Percentiles rank a stretch among this genome's conserved stretches.
Conservation (phyloP, 805 yeast genomes). For the Zygoascus bituminiphila region DNA sequence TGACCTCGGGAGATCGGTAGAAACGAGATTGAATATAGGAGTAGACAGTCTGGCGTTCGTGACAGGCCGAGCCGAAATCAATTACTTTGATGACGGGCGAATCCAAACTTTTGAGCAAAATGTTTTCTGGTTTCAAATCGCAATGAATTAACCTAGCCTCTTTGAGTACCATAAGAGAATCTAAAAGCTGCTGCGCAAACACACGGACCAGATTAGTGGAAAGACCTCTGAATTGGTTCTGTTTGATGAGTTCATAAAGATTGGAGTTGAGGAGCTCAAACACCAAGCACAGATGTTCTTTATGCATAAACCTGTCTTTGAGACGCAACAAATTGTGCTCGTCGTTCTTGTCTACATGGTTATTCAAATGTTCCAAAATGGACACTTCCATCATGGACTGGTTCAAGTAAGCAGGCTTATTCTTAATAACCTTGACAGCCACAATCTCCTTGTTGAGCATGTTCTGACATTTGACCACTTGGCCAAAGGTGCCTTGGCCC, state of each 20-base stretch:
- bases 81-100: constrained; percentile 83
- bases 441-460: constrained; percentile 73
- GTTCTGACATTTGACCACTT: constrained; percentile 89
- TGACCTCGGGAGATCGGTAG: constrained; percentile 91
- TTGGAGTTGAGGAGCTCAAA: constrained; percentile 85
- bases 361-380: constrained; percentile 72
- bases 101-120: constrained; percentile 69
- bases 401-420: constrained; percentile 82
- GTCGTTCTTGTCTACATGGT: constrained; percentile 58
- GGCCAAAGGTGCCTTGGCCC: constrained; percentile 98
- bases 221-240: constrained; percentile 88
- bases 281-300: constrained; percentile 85
- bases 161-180: constrained; percentile 71
- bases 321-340: constrained; percentile 69
- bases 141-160: constrained; percentile 85
- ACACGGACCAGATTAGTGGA: constrained; percentile 69
- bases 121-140: constrained; percentile 95
- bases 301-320: constrained; percentile 84
- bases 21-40: constrained; percentile 90
- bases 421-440: constrained; percentile 91
- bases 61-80: constrained; percentile 95
- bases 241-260: constrained; percentile 81
- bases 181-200: constrained; percentile 73
- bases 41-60: constrained; percentile 79
- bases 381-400: constrained; percentile 89